phyloP scores from a whole-genome alignment of 108 stramenopile species.

The Ochromonas danica region DNA sequence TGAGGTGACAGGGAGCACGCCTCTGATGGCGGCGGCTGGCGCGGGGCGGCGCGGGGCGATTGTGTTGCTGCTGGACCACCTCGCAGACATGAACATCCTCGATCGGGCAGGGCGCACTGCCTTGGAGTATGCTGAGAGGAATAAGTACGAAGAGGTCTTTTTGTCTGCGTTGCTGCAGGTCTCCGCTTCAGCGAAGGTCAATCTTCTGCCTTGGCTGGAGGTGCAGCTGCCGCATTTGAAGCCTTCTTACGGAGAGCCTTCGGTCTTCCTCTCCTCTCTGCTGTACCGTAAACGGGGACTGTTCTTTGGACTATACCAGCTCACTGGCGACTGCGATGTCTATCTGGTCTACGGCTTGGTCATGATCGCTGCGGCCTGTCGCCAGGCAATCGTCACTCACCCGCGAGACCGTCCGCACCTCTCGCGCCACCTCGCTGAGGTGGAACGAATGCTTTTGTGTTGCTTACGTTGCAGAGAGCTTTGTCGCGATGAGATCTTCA shows the following conservation, averaged over 20 bases:
- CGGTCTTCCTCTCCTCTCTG: not conserved
- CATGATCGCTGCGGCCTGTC: not conserved
- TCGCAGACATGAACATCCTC: slow-evolving; percentile 11
- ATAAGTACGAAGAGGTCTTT: not conserved
- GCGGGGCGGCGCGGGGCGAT: not conserved
- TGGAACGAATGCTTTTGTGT: not conserved
- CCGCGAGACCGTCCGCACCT: not conserved
- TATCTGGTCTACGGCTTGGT: slow-evolving; percentile 4
- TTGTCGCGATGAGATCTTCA: not conserved
- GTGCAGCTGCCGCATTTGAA: not conserved
- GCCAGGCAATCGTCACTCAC: not conserved
- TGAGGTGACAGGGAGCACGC: not conserved
- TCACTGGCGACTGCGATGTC: not conserved
- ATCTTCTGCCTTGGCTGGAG: slow-evolving; percentile 5
- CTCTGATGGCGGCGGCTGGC: not conserved
- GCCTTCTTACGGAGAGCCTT: not conserved
- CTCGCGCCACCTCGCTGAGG: not conserved
- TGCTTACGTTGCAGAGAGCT: not conserved
- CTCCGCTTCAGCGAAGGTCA: not conserved
- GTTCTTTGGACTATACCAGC: not conserved
- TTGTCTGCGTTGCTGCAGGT: not conserved
- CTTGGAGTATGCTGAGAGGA: not conserved
- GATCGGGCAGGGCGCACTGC: not conserved
- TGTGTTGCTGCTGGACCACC: not conserved
- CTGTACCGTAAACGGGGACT: not conserved